A percentile compares a stretch with the other conserved stretches of the same genome.
Evolutionary conservation across 1,284 basidiomycete species (phyloP).

Genomic region (Cutaneotrichosporon sp.): DNA sequence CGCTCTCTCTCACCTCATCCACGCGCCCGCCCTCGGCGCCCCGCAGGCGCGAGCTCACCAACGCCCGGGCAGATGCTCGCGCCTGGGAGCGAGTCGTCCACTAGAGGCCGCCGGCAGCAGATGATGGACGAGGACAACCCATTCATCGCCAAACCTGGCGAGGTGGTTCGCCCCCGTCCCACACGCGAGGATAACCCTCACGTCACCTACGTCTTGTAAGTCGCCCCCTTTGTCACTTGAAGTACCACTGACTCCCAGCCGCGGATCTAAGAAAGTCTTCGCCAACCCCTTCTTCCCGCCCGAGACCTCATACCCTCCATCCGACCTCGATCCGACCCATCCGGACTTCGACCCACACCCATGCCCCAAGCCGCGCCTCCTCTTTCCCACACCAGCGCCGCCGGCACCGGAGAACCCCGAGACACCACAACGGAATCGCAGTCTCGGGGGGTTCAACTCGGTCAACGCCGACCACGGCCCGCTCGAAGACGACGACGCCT

Average conservation of each 20-base stretch:
- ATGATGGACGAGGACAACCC: slow-evolving; percentile 37
- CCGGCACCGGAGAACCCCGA: background rate
- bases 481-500: slow-evolving; percentile 6
- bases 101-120: slow-evolving; percentile 13
- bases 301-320: slow-evolving; percentile 20
- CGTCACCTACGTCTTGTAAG: slow-evolving; percentile 42
- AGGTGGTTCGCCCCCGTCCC: slow-evolving; percentile 14
- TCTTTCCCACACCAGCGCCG: slow-evolving; percentile 28
- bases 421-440: background rate
- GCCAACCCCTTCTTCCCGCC: slow-evolving; percentile 39
- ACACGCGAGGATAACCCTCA: slow-evolving; percentile 24
- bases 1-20: slow-evolving; percentile 13
- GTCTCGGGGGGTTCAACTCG: background rate
- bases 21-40: background rate
- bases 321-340: slow-evolving; percentile 30
- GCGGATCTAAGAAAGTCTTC: slow-evolving; percentile 42
- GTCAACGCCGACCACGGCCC: slow-evolving; percentile 1
- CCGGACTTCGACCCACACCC: slow-evolving; percentile 41
- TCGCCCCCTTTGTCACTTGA: background rate
- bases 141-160: slow-evolving; percentile 36
- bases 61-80: slow-evolving; percentile 2
- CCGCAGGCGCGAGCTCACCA: background rate
- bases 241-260: slow-evolving; percentile 6
- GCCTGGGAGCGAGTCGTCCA: background rate
- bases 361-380: slow-evolving; percentile 34